Conservation (phyloP, 176 grass and related monocot species). For the Musa itinerans region DNA sequence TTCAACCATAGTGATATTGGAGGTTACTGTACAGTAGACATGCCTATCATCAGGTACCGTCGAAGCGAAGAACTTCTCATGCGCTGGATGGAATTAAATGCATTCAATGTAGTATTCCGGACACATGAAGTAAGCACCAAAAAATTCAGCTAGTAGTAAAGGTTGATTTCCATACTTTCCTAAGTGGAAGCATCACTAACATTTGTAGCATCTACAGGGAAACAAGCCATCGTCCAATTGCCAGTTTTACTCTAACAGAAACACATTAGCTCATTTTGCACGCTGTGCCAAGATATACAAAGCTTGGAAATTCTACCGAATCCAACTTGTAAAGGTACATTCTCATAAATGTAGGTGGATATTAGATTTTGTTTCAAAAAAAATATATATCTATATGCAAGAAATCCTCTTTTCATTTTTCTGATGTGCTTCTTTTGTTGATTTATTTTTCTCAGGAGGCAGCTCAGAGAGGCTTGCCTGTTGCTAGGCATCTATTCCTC, state of each 20-base stretch:
- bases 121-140: constrained; percentile 62
- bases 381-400: background rate
- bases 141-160: background rate
- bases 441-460: constrained; percentile 33
- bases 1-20: constrained; percentile 94
- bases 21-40: constrained; percentile 76
- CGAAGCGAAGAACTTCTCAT: constrained; percentile 81
- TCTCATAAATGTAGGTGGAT: background rate
- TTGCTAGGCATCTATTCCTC: constrained; percentile 74
- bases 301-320: constrained; percentile 84
- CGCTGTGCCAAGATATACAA: constrained; percentile 84
- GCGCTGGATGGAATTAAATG: constrained; percentile 85
- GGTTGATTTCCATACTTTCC: background rate
- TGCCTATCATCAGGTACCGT: constrained; percentile 69
- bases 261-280: constrained; percentile 60
- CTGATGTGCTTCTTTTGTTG: background rate
- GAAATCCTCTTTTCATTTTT: background rate
- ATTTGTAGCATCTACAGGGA: constrained; percentile 29
- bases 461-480: constrained; percentile 47
- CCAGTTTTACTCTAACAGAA: constrained; percentile 69
- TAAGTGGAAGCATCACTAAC: background rate
- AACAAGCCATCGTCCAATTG: constrained; percentile 66
- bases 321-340: constrained; percentile 47
- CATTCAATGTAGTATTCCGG: constrained; percentile 76
- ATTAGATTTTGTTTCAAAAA: no score